These are phyloP conservation scores for Lycium ferocissimum DNA, from an alignment of 257 asterid genomes.

Conservation along the genomic window DNA sequence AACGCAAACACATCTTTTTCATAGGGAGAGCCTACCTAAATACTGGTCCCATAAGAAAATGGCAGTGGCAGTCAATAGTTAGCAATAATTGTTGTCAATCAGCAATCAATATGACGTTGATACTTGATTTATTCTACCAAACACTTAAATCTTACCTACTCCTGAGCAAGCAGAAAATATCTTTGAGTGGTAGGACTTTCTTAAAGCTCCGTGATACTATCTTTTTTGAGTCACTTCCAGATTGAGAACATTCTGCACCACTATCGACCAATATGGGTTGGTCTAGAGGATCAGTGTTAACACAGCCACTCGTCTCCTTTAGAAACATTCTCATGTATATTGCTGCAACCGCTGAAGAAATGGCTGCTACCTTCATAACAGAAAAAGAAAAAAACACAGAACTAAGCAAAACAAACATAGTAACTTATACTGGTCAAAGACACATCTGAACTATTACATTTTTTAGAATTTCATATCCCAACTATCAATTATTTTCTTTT, in stretches of 20 bases:
- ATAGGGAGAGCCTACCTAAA: not conserved
- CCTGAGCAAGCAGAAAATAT: conserved; percentile 52
- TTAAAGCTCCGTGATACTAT: conserved; percentile 26
- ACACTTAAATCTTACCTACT: conserved; percentile 46
- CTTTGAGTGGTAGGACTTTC: conserved; percentile 50
- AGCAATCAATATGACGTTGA: not conserved
- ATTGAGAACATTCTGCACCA: conserved; percentile 33
- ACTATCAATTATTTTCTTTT: no score
- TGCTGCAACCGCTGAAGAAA: conserved; percentile 47
- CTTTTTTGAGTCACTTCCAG: conserved; percentile 35
- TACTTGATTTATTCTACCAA: no score
- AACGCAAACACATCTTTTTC: no score
- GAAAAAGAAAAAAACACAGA: not conserved
- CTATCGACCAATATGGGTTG: not conserved
- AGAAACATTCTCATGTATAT: conserved; percentile 63
- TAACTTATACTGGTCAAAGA: no score
- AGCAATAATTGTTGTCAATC: not conserved
- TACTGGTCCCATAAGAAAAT: not conserved
- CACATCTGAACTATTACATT: no score
- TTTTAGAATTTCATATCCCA: no score
- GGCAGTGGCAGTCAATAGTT: not conserved
- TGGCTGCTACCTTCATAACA: conserved; percentile 51
- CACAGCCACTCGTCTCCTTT: conserved; percentile 34
- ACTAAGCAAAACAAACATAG: not conserved
- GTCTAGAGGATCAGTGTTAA: conserved; percentile 9